Percentiles rank a stretch among this genome's conserved stretches.
Evolutionary conservation across 148 eudicot genomes (phyloP).

Genomic region (Fagopyrum tataricum): DNA sequence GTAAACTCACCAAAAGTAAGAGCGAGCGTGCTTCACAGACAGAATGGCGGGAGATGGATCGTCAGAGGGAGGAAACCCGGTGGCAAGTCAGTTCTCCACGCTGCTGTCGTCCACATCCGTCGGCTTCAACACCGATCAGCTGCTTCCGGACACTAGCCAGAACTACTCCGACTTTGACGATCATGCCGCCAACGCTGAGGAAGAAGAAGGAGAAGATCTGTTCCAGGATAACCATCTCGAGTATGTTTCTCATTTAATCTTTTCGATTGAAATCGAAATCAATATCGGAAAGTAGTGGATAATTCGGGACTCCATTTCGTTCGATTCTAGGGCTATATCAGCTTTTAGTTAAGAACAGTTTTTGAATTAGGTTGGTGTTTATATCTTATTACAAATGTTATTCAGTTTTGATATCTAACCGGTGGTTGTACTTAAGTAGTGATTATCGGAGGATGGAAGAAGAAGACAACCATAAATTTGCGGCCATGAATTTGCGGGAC

Average conservation of each 20-base stretch:
- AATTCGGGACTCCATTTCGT: not conserved
- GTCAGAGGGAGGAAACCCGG: slow-evolving; percentile 15
- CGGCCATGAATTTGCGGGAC: slow-evolving; percentile 73
- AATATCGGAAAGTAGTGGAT: not conserved
- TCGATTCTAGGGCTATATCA: no score
- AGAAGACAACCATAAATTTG: slow-evolving; percentile 67
- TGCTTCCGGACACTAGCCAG: slow-evolving; percentile 71
- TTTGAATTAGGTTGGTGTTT: not conserved
- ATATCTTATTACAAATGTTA: not conserved
- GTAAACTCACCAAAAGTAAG: no score
- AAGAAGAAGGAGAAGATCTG: slow-evolving; percentile 88
- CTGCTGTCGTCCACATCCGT: slow-evolving; percentile 76
- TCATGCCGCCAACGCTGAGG: slow-evolving; percentile 56
- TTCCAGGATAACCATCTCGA: slow-evolving; percentile 71
- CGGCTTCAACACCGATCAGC: slow-evolving; percentile 84
- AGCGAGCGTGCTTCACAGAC: not conserved
- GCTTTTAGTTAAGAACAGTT: not conserved
- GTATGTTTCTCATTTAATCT: slow-evolving; percentile 25
- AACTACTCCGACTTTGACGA: slow-evolving; percentile 43
- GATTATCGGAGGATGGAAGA: slow-evolving; percentile 78
- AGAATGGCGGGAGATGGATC: slow-evolving; percentile 25
- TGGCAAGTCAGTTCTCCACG: slow-evolving; percentile 47
- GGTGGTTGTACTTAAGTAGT: slow-evolving; percentile 24
- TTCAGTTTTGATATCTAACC: not conserved
- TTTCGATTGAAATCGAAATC: not conserved